Evolutionary conservation across 495 filamentous ascomycete genomes (phyloP), one percentile per base, ranked within the genome.

Genomic region (Penicillium cosmopolitanum): DNA sequence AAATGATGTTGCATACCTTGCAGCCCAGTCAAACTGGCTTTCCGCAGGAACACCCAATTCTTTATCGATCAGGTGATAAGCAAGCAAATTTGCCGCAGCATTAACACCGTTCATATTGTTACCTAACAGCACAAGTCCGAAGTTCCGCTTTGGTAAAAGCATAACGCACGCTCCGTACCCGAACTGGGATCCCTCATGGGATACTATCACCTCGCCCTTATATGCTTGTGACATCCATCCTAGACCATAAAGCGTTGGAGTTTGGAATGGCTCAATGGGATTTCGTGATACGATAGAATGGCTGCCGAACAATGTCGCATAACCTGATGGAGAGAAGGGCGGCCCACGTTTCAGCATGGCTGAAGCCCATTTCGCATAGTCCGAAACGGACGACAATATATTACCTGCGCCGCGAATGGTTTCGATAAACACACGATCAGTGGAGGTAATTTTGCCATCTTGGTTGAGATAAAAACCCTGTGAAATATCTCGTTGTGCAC

Each of bases 321-420:
- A 58, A 21, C 19, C n/a, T 34, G 33, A 16, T 44, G 23, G 36
- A 23, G 47, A 58, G 18, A 58, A 44, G 5, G 56, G 56, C 21
- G 48, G 35, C n/a, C 34, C 48, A 10, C 35, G 48, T 18, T 58
- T 58, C 21, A 58, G 48, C 21, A 58, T 42, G 12, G 56, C 34
- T 34, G 47, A 58, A 58, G 51, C 35, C 56, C 47, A 58, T 34
- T 58, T 58, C 8, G 56, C 47, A 40, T 58, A 58, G 38, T 58
- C 56, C 19, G 47, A 51, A 25, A 52, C 56, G 13, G 56, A 52
- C 5, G 56, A 58, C 13, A 58, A 16, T 43, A 58, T 44, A 33
- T 58, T 58, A 28, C 56, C 56, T 46, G 47, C 56, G 0, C 56
- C 56, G 6, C 56, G 56, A 34, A 58, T 42, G 4, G 36, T 52